These are phyloP conservation scores for Zygosaccharomyces bisporus DNA, from an alignment of 805 yeast genomes.

Conservation along the genomic window DNA sequence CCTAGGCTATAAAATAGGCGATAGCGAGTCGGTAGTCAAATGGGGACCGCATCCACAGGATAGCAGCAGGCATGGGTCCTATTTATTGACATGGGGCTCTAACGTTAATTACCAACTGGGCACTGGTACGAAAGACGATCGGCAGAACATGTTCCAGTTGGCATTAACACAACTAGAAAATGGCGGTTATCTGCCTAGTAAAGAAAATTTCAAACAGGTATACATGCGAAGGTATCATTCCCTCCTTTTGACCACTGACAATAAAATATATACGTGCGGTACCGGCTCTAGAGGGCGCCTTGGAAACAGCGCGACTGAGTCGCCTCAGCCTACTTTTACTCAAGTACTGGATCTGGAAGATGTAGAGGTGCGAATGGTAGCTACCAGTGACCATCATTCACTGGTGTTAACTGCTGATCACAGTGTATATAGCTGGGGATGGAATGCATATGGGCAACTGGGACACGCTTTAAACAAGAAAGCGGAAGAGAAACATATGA, in stretches of 20 bases:
- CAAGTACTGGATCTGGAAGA: conserved; percentile 40
- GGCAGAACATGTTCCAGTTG: conserved; percentile 43
- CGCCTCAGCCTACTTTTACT: conserved; percentile 44
- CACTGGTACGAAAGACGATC: conserved; percentile 56
- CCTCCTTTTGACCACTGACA: conserved; percentile 50
- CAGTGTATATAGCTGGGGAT: conserved; percentile 76
- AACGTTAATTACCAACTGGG: conserved; percentile 63
- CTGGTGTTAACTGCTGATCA: conserved; percentile 51
- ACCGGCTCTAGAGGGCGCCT: conserved; percentile 67
- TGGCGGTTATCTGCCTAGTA: conserved; percentile 6
- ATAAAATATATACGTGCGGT: conserved; percentile 59
- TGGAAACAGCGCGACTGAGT: conserved; percentile 48
- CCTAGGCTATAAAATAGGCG: conserved; percentile 10
- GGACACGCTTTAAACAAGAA: conserved; percentile 46
- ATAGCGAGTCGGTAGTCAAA: not conserved
- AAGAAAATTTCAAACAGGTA: conserved; percentile 43
- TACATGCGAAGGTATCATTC: conserved; percentile 65
- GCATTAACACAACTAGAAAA: conserved; percentile 29
- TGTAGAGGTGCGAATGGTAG: conserved; percentile 38
- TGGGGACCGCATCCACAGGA: conserved; percentile 2
- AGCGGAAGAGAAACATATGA: conserved; percentile 25
- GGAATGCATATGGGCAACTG: conserved; percentile 61
- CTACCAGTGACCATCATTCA: conserved; percentile 64
- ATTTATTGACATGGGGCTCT: conserved; percentile 57
- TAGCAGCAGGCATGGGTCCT: conserved; percentile 42